Evolutionary conservation across 2,329 filamentous ascomycete genomes (phyloP).

Genomic region (Berkeleyomyces rouxiae): DNA sequence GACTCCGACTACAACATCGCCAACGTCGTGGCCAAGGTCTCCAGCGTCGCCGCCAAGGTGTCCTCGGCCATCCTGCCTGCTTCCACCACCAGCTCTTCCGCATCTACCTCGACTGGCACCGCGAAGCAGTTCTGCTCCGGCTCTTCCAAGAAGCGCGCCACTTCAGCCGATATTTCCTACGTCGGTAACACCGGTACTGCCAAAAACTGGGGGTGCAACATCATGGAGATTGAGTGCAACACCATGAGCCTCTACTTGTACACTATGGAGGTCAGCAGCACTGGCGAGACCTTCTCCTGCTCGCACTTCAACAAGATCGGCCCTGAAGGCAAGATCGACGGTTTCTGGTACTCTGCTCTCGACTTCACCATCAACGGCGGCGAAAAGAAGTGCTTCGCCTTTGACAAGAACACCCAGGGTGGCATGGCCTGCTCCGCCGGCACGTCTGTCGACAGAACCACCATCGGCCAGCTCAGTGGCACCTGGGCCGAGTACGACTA

Average conservation of each 20-base stretch:
- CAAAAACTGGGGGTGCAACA: constrained; percentile 34
- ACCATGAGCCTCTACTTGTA: constrained; percentile 28
- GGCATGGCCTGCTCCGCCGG: constrained; percentile 28
- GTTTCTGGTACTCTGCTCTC: constrained; percentile 30
- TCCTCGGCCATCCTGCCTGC: constrained; percentile 18
- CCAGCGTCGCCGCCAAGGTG: constrained; percentile 19
- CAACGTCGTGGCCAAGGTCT: neutral
- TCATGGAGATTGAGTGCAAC: constrained; percentile 26
- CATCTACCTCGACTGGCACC: neutral
- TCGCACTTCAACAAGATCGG: constrained; percentile 38
- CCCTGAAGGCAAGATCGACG: constrained; percentile 26
- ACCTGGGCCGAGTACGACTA: constrained; percentile 37
- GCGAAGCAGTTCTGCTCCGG: constrained; percentile 21
- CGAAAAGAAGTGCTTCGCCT: constrained; percentile 26
- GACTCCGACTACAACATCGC: neutral
- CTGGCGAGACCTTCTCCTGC: constrained; percentile 24
- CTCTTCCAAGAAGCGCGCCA: constrained; percentile 28
- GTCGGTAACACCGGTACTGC: constrained; percentile 29
- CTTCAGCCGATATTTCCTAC: constrained; percentile 29
- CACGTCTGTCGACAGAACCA: constrained; percentile 21
- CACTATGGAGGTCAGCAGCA: constrained; percentile 26
- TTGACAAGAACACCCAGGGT: constrained; percentile 32
- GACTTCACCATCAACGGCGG: constrained; percentile 26
- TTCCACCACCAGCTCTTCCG: constrained; percentile 12
- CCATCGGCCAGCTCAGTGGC: constrained; percentile 25